Evolutionary conservation across 2,329 filamentous ascomycete genomes (phyloP).

Genomic region (Fusarium protoensiforme): DNA sequence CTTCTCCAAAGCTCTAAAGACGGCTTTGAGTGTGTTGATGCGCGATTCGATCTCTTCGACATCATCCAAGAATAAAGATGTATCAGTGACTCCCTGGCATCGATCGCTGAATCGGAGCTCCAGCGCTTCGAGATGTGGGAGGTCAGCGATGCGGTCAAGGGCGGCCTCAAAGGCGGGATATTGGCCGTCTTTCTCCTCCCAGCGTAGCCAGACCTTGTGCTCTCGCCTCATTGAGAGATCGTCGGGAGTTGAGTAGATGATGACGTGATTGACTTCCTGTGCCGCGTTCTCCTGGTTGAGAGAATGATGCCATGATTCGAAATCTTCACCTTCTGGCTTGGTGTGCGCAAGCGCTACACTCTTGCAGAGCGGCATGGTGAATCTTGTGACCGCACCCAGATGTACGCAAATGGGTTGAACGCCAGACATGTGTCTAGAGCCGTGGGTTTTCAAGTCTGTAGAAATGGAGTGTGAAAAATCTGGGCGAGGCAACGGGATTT

Average conservation of each 20-base stretch:
- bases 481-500: neutral
- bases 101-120: neutral
- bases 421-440: neutral
- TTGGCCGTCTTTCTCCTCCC: neutral
- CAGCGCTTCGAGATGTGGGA: neutral
- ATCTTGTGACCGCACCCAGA: neutral
- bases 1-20: neutral
- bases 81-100: neutral
- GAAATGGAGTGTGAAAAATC: neutral
- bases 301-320: neutral
- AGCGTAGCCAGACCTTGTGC: neutral
- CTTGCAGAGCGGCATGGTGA: neutral
- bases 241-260: neutral
- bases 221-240: neutral
- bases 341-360: neutral
- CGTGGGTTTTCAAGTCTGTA: neutral
- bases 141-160: neutral
- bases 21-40: neutral
- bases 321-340: neutral
- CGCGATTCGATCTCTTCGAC: neutral
- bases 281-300: neutral
- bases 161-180: neutral
- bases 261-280: neutral
- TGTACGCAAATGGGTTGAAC: neutral
- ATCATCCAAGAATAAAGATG: neutral